Conservation (phyloP, 2,329 filamentous ascomycete genomes). For the Juglanconis sp. region DNA sequence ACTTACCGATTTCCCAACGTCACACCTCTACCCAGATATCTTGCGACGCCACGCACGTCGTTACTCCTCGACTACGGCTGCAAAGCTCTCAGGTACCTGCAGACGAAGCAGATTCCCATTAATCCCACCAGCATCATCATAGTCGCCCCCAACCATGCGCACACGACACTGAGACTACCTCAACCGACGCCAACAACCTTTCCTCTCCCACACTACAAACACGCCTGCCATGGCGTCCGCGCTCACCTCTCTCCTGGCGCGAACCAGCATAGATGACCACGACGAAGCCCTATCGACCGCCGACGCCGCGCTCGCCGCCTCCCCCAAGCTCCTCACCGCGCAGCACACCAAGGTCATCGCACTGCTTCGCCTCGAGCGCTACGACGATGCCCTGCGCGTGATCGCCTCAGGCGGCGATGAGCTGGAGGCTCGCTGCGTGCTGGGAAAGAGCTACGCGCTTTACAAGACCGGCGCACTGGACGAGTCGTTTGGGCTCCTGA, state of each 20-base stretch:
- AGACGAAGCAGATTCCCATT: too few species aligned
- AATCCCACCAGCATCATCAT: too few species aligned
- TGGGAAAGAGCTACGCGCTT: constrained; percentile 78
- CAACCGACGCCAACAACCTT: neutral
- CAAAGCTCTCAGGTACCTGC: too few species aligned
- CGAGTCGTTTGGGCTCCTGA: constrained; percentile 53
- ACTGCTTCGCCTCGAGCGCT: constrained; percentile 78
- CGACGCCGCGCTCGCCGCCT: constrained; percentile 58
- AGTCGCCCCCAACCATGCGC: neutral
- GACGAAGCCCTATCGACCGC: constrained; percentile 67
- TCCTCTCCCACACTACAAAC: neutral
- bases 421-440: constrained; percentile 56
- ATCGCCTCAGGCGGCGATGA: constrained; percentile 61
- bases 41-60: too few species aligned
- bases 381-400: constrained; percentile 69
- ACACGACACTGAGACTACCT: neutral
- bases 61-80: too few species aligned
- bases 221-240: constrained; percentile 29
- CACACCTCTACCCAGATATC: too few species aligned
- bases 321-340: constrained; percentile 51
- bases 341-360: constrained; percentile 71
- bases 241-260: constrained; percentile 53
- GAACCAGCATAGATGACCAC: constrained; percentile 64
- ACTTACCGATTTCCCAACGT: too few species aligned
- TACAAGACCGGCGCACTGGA: constrained; percentile 73